Conservation (phyloP, 345 rosid genomes). For the Sonneratia alba region DNA sequence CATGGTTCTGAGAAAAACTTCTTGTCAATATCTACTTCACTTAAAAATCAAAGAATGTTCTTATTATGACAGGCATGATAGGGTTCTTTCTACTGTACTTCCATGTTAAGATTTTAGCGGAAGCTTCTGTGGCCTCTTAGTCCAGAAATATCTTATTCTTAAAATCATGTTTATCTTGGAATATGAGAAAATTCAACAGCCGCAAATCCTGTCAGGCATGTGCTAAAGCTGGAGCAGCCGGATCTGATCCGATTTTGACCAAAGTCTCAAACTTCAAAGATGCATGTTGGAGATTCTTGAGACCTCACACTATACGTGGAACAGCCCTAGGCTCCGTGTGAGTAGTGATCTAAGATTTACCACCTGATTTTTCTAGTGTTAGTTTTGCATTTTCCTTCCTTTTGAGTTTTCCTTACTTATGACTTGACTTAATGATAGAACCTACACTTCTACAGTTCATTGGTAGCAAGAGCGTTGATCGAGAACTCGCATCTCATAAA, state of each 20-base stretch:
- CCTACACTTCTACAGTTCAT: constrained; percentile 43
- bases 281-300: constrained; percentile 95
- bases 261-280: constrained; percentile 56
- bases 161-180: constrained; percentile 9
- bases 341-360: constrained; percentile 11
- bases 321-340: constrained; percentile 77
- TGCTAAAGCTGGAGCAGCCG: constrained; percentile 67
- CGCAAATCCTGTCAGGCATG: constrained; percentile 49
- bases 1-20: background rate
- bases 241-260: constrained; percentile 56
- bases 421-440: background rate
- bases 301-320: constrained; percentile 97
- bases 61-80: background rate
- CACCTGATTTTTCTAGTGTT: background rate
- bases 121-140: background rate
- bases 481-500: constrained; percentile 75
- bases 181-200: constrained; percentile 15
- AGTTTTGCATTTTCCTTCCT: background rate
- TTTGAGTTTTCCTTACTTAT: background rate
- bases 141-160: background rate
- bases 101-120: background rate
- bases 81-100: background rate
- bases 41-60: background rate
- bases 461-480: constrained; percentile 79
- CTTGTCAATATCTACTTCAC: background rate